Base-by-base conservation (phyloP, 352 stramenopile genomes). In the Phytophthora vignae region DNA sequence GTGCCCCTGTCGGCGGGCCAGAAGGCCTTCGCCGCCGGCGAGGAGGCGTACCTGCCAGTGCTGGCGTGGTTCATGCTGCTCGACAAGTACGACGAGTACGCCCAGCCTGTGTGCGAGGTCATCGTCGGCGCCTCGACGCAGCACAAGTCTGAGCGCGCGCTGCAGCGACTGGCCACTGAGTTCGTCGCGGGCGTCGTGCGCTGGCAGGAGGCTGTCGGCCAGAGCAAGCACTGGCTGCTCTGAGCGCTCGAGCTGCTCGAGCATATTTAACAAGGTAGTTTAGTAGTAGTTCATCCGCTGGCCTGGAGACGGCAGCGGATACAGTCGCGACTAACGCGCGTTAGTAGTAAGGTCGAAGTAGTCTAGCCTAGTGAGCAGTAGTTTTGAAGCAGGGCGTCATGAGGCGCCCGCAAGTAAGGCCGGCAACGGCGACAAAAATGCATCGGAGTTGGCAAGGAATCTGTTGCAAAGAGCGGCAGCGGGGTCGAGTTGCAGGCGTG, bases 51-150 rank as follows among this genome's bases (percentile, higher is more conserved):
- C 49, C 38, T 81, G 56, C 65, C 71, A 2, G 56, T 81, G 17
- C 33, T 84, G 29, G 70, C 60, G 36, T 84, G 77, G 77, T 76
- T 84, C 67, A 84, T 84, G 77, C 54, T 84, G 38, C 48, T 84
- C 46, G 74, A 84, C 70, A 76, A 69, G 55, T 74, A 67, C 25
- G 73, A 81, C 56, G 69, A 75, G 52, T 71, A 69, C 29, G 63
- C 55, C 3, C 74, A 78, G 52, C 67, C 74, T 1, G 52, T 77
- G 61, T 84, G 77, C 36, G 73, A 84, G 44, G 77, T 81, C n/a
- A 72, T 76, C 7, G 59, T 84, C 15, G 77, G 77, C 8, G 67
- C 67, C 19, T 70, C 69, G 31, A 73, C 65, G 15, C 73, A 84
- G 52, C 70, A 81, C 58, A 71, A 73, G 49, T 76, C 62, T 11